Conservation (phyloP, 192 early-diverging fungal genomes). For the Podila epicladia region DNA sequence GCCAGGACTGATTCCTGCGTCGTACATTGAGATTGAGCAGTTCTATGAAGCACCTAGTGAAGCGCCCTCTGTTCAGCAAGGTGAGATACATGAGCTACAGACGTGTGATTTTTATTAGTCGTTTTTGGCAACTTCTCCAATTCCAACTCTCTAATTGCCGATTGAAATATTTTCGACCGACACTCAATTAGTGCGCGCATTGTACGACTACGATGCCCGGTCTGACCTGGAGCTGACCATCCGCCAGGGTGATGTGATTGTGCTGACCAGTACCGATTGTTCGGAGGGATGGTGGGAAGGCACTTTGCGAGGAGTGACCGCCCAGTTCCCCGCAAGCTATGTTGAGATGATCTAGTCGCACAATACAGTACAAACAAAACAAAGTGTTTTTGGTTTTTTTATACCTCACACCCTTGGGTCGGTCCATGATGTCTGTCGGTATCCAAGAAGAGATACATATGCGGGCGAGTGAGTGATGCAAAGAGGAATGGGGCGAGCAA, state of each 20-base stretch:
- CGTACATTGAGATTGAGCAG: slow-evolving; percentile 57
- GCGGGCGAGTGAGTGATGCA: too few relatives aligned
- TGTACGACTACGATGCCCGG: slow-evolving; percentile 66
- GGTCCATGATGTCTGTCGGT: too few relatives aligned
- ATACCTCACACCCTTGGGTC: not conserved
- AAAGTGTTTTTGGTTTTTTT: not conserved
- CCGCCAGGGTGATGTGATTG: slow-evolving; percentile 55
- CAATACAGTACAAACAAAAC: not conserved
- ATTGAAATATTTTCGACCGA: not conserved
- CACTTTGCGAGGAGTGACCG: slow-evolving; percentile 50
- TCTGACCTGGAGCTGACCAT: slow-evolving; percentile 62
- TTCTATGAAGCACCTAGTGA: slow-evolving; percentile 29
- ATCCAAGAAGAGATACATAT: too few relatives aligned
- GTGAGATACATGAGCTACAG: not conserved
- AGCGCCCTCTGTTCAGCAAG: slow-evolving; percentile 17
- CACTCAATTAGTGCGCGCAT: slow-evolving; percentile 41
- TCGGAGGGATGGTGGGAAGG: slow-evolving; percentile 70
- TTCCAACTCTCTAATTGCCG: not conserved
- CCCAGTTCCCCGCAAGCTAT: slow-evolving; percentile 63
- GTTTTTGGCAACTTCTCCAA: not conserved
- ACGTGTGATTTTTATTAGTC: not conserved
- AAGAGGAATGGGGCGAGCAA: too few relatives aligned
- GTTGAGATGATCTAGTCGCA: slow-evolving; percentile 35
- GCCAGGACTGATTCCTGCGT: slow-evolving; percentile 60
- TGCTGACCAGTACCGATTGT: slow-evolving; percentile 58